These are phyloP conservation scores for Saturnispora kantuleensis DNA, from an alignment of 805 yeast species.

Conservation along the genomic window DNA sequence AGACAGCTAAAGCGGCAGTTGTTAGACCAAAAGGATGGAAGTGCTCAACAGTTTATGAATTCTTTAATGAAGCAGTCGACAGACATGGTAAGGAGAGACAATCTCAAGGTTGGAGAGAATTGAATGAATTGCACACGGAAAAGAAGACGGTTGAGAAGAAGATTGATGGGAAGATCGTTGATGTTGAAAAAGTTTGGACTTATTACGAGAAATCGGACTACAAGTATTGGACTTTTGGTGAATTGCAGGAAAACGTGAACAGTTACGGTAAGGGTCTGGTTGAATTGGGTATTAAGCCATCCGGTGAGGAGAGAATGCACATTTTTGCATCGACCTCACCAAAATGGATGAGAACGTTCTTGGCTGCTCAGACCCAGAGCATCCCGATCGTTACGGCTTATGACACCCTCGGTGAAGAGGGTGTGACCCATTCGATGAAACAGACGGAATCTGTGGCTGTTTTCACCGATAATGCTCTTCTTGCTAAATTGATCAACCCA, in stretches of 20 bases:
- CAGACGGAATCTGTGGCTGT: constrained; percentile 74
- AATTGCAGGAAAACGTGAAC: constrained; percentile 41
- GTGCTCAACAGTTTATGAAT: constrained; percentile 24
- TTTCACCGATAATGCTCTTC: constrained; percentile 73
- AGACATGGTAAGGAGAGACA: constrained; percentile 41
- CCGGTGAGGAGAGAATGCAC: constrained; percentile 55
- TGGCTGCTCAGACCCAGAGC: constrained; percentile 68
- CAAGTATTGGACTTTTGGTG: constrained; percentile 50
- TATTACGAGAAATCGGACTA: constrained; percentile 74
- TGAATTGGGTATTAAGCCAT: constrained; percentile 60
- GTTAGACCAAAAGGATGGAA: constrained; percentile 54
- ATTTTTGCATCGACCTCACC: constrained; percentile 82
- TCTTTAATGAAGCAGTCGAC: constrained; percentile 8
- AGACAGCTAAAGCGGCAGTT: constrained; percentile 37
- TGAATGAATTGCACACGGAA: constrained; percentile 67
- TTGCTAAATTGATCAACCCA: constrained; percentile 61
- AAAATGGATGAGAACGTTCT: constrained; percentile 81
- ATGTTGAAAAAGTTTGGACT: constrained; percentile 79
- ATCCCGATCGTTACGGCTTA: constrained; percentile 93
- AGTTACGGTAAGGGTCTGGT: constrained; percentile 67
- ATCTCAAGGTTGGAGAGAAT: constrained; percentile 68
- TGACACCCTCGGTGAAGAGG: constrained; percentile 86
- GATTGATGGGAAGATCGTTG: constrained; percentile 63
- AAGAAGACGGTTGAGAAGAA: constrained; percentile 61
- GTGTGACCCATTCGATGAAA: constrained; percentile 73